Evolutionary conservation across 106 monocot species (phyloP).

Genomic region (Alisma plantagoaquatica): DNA sequence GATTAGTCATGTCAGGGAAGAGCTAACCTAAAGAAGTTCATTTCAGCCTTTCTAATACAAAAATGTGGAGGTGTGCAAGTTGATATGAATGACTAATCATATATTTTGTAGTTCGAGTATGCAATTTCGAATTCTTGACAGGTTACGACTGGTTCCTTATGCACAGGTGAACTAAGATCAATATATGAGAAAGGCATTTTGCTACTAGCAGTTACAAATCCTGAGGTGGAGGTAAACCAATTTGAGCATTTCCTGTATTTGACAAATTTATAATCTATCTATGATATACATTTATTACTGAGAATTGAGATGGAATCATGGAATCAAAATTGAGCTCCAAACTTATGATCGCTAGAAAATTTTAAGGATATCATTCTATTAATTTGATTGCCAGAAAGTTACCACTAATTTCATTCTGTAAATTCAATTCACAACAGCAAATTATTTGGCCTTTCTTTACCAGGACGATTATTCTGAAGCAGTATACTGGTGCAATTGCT

Average conservation of each 20-base stretch:
- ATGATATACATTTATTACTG: no score
- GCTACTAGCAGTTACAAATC: constrained; percentile 80
- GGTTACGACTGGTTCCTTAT: constrained; percentile 39
- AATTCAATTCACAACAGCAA: constrained; percentile 59
- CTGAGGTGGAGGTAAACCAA: constrained; percentile 98
- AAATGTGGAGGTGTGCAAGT: constrained; percentile 48
- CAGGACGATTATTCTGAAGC: constrained; percentile 80
- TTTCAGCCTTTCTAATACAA: constrained; percentile 57
- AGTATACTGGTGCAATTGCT: constrained; percentile 89
- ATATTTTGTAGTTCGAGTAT: no score
- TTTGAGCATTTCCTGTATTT: no score
- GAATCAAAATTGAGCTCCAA: no score
- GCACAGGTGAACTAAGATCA: constrained; percentile 53
- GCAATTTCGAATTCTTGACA: no score
- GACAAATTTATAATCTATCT: no score
- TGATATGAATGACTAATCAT: no score
- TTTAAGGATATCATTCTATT: no score
- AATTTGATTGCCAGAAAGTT: no score
- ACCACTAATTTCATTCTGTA: no score
- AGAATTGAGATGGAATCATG: no score
- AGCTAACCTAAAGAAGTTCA: constrained; percentile 20
- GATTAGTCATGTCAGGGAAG: constrained; percentile 33
- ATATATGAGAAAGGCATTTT: constrained; percentile 88
- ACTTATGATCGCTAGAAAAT: no score
- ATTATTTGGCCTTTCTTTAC: constrained; percentile 92